Base-by-base conservation (phyloP, 2,329 filamentous ascomycete genomes). In the Ophiobolus disseminans region DNA sequence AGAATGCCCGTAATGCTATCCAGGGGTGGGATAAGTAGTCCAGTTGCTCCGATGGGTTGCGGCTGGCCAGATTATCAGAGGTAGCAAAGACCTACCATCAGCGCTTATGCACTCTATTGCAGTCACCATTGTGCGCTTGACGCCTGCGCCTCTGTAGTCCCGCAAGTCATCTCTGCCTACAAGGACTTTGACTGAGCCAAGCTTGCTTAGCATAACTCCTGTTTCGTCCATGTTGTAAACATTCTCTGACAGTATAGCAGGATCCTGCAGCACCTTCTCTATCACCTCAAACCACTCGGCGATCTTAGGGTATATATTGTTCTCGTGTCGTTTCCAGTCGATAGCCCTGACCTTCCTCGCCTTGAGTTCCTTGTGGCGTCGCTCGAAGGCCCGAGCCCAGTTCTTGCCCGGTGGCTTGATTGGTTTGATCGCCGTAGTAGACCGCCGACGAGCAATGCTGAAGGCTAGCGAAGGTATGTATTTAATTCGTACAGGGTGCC, bases 221-320 rank as follows among this genome's bases (percentile, higher is more conserved):
- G n/a, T n/a, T n/a, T n/a, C n/a, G n/a, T n/a, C n/a, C n/a, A n/a
- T n/a, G n/a, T n/a, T n/a, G n/a, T n/a, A n/a, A n/a, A n/a, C n/a
- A n/a, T n/a, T n/a, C n/a, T n/a, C n/a, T n/a, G n/a, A n/a, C n/a
- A n/a, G n/a, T n/a, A n/a, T n/a, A n/a, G n/a, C n/a, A n/a, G n/a
- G n/a, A n/a, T n/a, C n/a, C n/a, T n/a, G n/a, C n/a, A n/a, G n/a
- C n/a, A n/a, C n/a, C n/a, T n/a, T n/a, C n/a, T n/a, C n/a, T n/a
- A n/a, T n/a, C n/a, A n/a, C n/a, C n/a, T n/a, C n/a, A n/a, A n/a
- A n/a, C n/a, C n/a, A n/a, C n/a, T n/a, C n/a, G n/a, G 19, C 42
- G 1, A 66, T 47, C 55, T 68, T 66, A 5, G 34, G 14, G 38
- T 62, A 51, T 14, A 52, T 63, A 41, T 62, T 47, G 22, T 66